Evolutionary conservation across 352 stramenopile genomes (phyloP).

Genomic region (Globisporangium irregulare): DNA sequence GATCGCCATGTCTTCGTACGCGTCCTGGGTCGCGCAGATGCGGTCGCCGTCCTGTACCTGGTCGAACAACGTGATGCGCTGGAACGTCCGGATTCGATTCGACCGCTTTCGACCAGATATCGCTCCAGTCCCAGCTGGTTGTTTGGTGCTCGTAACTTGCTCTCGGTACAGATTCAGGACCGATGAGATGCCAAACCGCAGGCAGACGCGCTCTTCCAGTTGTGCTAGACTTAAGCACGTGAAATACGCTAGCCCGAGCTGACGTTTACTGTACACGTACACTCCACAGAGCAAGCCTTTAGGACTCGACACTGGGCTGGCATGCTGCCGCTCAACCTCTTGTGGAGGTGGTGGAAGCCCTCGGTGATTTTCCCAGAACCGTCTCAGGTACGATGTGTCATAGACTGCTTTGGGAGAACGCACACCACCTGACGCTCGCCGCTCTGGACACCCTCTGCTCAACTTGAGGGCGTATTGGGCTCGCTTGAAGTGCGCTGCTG

Average conservation of each 20-base stretch:
- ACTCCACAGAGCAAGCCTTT: constrained; percentile 43
- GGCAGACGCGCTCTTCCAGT: constrained; percentile 31
- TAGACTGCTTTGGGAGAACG: background rate
- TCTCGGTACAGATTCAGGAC: constrained; percentile 56
- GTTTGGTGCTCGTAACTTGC: background rate
- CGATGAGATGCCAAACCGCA: constrained; percentile 24
- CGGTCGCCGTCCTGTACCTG: constrained; percentile 50
- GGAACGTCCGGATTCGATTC: constrained; percentile 23
- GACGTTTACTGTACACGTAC: constrained; percentile 42
- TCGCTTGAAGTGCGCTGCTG: constrained; percentile 25
- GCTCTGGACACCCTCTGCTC: background rate
- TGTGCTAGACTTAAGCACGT: constrained; percentile 45
- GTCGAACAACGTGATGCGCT: constrained; percentile 36
- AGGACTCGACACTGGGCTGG: background rate
- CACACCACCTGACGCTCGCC: background rate
- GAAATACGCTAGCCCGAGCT: constrained; percentile 42
- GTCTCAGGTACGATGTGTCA: constrained; percentile 26
- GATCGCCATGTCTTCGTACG: constrained; percentile 72
- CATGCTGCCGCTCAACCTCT: background rate
- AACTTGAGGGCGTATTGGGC: constrained; percentile 6
- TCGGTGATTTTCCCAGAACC: constrained; percentile 21
- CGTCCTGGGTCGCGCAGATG: constrained; percentile 53
- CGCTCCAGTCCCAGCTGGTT: background rate
- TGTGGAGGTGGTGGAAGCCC: constrained; percentile 1
- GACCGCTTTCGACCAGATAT: constrained; percentile 5